These are phyloP conservation scores for Ilyonectria destructans DNA, from an alignment of 2,329 filamentous ascomycete species.

Conservation along the genomic window DNA sequence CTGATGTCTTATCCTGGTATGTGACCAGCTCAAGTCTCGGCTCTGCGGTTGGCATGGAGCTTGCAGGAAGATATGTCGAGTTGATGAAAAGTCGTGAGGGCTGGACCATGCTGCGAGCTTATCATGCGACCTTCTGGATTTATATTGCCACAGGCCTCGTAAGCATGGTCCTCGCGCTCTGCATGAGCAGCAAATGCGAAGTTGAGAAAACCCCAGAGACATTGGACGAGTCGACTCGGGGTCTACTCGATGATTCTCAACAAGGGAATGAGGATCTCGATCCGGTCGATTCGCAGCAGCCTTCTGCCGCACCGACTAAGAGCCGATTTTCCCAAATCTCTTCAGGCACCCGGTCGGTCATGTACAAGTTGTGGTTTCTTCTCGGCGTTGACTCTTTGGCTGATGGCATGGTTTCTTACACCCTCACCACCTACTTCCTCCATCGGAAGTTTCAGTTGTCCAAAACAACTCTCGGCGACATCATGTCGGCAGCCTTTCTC, in stretches of 20 bases:
- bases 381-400: constrained; percentile 76
- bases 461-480: constrained; percentile 74
- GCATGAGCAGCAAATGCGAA: constrained; percentile 69
- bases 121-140: constrained; percentile 73
- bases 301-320: constrained; percentile 35
- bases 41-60: constrained; percentile 68
- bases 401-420: constrained; percentile 76
- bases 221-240: constrained; percentile 43
- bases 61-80: constrained; percentile 67
- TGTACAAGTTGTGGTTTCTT: constrained; percentile 78
- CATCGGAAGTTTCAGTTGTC: constrained; percentile 69
- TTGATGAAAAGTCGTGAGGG: constrained; percentile 61
- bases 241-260: constrained; percentile 44
- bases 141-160: constrained; percentile 70
- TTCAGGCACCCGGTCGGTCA: constrained; percentile 68
- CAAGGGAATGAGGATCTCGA: constrained; percentile 34
- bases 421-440: constrained; percentile 73
- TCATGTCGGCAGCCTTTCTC: constrained; percentile 70
- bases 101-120: constrained; percentile 67
- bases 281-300: constrained; percentile 24
- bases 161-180: constrained; percentile 63
- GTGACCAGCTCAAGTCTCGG: constrained; percentile 71
- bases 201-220: constrained; percentile 51
- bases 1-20: constrained; percentile 80
- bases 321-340: constrained; percentile 71